Evolutionary conservation across 2,329 filamentous ascomycete species (phyloP).

Genomic region (Zymoseptoria passerinii): DNA sequence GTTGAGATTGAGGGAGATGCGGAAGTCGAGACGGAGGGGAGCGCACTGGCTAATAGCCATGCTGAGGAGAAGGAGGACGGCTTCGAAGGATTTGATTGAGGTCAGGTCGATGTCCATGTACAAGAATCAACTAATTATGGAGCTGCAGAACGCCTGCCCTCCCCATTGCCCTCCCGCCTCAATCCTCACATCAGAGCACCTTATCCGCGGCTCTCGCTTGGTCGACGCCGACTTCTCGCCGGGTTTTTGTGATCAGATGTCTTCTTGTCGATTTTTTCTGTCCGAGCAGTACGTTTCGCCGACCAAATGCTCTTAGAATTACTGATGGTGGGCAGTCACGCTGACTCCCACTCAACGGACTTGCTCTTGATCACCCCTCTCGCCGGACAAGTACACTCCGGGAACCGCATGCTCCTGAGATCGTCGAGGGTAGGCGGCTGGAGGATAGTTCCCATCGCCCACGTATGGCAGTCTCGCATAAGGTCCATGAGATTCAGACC

Average conservation of each 20-base stretch:
- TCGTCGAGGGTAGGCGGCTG: neutral
- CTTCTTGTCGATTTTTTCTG: too few relatives aligned
- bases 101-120: neutral
- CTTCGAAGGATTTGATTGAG: constrained; percentile 11
- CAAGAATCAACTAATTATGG: neutral
- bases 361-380: neutral
- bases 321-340: neutral
- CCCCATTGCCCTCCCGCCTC: neutral
- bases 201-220: neutral
- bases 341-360: neutral
- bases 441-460: neutral
- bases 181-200: neutral
- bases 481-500: neutral
- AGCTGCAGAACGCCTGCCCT: neutral
- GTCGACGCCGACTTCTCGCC: neutral
- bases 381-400: neutral
- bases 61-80: neutral
- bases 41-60: neutral
- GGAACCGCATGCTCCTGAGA: neutral
- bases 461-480: neutral
- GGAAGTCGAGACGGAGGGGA: neutral
- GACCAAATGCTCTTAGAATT: too few relatives aligned
- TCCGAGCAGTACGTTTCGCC: too few relatives aligned
- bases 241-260: too few relatives aligned
- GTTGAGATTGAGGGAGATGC: constrained; percentile 18